phyloP scores from a whole-genome alignment of 2,329 filamentous ascomycete genomes.

The Amauroascus niger region DNA sequence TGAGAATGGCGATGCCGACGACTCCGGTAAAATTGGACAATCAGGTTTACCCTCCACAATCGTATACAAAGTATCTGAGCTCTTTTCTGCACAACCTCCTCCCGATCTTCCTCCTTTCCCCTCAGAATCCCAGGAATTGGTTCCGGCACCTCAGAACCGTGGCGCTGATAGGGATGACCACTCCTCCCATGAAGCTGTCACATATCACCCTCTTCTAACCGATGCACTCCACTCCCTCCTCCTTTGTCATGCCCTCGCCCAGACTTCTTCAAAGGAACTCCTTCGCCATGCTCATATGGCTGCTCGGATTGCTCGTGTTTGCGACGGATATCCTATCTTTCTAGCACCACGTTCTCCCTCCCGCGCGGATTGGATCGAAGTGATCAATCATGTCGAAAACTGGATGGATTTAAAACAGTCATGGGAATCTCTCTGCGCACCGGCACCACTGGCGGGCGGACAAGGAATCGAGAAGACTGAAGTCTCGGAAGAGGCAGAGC shows the following conservation, averaged over 20 bases:
- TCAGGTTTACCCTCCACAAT: constrained; percentile 40
- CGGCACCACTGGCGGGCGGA: constrained; percentile 44
- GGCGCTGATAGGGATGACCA: neutral
- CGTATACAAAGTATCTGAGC: constrained; percentile 49
- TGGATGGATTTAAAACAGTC: constrained; percentile 56
- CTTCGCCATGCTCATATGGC: constrained; percentile 74
- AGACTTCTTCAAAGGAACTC: constrained; percentile 68
- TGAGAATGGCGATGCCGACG: constrained; percentile 19
- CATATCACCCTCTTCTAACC: constrained; percentile 69
- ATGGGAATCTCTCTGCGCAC: constrained; percentile 64
- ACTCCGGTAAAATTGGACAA: constrained; percentile 22
- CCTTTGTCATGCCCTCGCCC: constrained; percentile 66
- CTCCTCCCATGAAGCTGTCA: constrained; percentile 53
- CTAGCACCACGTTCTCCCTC: constrained; percentile 61
- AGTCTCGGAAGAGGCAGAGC: constrained; percentile 47
- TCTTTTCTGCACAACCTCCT: constrained; percentile 62
- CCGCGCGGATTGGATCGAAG: constrained; percentile 69
- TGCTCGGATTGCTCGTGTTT: constrained; percentile 61
- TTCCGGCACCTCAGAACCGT: constrained; percentile 27
- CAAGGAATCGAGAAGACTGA: constrained; percentile 25
- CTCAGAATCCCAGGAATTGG: constrained; percentile 29
- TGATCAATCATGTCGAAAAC: constrained; percentile 57
- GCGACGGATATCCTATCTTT: constrained; percentile 73
- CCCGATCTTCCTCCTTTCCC: constrained; percentile 60
- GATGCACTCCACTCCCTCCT: constrained; percentile 71